Evolutionary conservation across 2,329 filamentous ascomycete genomes (phyloP).

Genomic region (Fusarium nelsonii): DNA sequence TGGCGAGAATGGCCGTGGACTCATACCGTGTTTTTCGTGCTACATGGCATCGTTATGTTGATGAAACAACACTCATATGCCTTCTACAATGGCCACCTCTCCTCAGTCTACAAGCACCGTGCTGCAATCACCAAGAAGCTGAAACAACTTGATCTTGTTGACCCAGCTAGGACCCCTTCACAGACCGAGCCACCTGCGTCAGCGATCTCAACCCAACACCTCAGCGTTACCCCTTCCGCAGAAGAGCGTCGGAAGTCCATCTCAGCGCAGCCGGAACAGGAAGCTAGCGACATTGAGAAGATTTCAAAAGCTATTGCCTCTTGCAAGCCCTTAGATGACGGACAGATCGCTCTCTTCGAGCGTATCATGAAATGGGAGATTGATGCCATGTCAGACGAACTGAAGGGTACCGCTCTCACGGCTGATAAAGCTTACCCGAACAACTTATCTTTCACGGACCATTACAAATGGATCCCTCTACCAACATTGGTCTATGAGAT

Average conservation of each 20-base stretch:
- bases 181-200: conserved; percentile 57
- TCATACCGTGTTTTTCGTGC: conserved; percentile 80
- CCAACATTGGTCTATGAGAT: conserved; percentile 85
- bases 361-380: conserved; percentile 76
- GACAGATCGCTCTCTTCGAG: conserved; percentile 73
- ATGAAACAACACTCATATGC: conserved; percentile 89
- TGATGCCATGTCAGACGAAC: conserved; percentile 72
- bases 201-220: conserved; percentile 60
- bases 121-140: conserved; percentile 61
- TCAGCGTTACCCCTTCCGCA: conserved; percentile 57
- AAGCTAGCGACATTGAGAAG: conserved; percentile 67
- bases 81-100: conserved; percentile 82
- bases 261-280: conserved; percentile 50
- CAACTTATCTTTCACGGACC: conserved; percentile 74
- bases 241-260: conserved; percentile 59
- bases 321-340: conserved; percentile 67
- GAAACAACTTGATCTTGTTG: conserved; percentile 67
- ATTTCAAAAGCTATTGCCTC: conserved; percentile 73
- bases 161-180: conserved; percentile 60
- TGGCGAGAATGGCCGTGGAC: conserved; percentile 86
- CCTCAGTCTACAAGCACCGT: conserved; percentile 67
- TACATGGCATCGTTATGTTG: conserved; percentile 79
- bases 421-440: conserved; percentile 70
- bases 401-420: conserved; percentile 70
- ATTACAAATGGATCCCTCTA: conserved; percentile 79